These are phyloP conservation scores for Neurospora sp. DNA, from an alignment of 495 filamentous ascomycete genomes.

Conservation along the genomic window DNA sequence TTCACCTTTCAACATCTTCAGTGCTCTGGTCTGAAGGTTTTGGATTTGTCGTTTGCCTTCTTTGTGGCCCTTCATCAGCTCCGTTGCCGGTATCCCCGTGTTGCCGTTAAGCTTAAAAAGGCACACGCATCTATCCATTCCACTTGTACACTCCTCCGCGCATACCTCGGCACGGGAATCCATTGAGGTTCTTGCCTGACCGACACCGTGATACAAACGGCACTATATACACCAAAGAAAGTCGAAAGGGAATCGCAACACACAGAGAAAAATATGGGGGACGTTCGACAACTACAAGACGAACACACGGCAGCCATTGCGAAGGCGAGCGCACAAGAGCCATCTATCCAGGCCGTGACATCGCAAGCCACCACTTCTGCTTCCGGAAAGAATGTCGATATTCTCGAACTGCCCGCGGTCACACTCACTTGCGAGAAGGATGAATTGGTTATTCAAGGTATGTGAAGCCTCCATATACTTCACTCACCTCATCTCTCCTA, in stretches of 20 bases:
- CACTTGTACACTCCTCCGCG: neutral
- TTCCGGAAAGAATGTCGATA: neutral
- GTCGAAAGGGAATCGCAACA: neutral
- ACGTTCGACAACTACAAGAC: neutral
- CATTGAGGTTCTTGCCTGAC: neutral
- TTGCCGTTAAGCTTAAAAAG: neutral
- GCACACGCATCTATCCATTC: neutral
- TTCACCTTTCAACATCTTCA: neutral
- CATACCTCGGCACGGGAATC: neutral
- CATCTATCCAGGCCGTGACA: neutral
- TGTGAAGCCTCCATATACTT: neutral
- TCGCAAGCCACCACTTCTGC: neutral
- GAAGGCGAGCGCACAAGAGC: neutral
- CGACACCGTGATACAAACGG: neutral
- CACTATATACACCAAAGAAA: neutral
- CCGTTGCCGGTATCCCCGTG: neutral
- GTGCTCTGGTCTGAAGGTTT: neutral
- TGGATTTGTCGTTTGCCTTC: neutral
- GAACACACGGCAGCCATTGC: neutral
- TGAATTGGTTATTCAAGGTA: constrained; percentile 15
- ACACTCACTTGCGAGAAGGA: constrained; percentile 14
- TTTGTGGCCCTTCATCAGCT: neutral
- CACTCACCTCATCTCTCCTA: neutral
- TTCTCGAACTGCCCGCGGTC: constrained; percentile 17
- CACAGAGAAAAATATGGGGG: neutral